phyloP scores from a whole-genome alignment of 352 stramenopile species.

The Pilasporangium apinafurcum region DNA sequence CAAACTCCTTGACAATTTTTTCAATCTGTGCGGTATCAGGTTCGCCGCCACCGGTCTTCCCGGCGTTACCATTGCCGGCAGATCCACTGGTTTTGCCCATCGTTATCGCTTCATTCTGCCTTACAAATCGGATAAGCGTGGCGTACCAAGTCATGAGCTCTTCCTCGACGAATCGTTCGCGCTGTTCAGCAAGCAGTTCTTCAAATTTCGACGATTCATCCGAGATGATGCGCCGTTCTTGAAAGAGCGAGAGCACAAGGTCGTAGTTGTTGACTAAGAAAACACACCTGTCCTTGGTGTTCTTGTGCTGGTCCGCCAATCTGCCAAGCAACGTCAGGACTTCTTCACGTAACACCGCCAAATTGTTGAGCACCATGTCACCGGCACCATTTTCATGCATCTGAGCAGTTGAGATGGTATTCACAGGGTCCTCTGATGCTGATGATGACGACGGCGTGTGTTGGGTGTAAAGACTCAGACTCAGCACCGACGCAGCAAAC shows the following conservation, averaged over 20 bases:
- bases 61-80: conserved; percentile 9
- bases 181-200: conserved; percentile 89
- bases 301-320: conserved; percentile 88
- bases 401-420: conserved; percentile 57
- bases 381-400: conserved; percentile 80
- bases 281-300: conserved; percentile 92
- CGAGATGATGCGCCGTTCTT: conserved; percentile 90
- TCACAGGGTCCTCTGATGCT: conserved; percentile 17
- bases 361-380: conserved; percentile 94
- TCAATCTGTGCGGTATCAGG: conserved; percentile 90
- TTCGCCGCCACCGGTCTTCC: conserved; percentile 14
- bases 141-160: conserved; percentile 91
- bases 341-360: conserved; percentile 79
- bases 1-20: conserved; percentile 94
- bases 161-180: conserved; percentile 97
- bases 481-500: conserved; percentile 94
- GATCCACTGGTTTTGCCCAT: conserved; percentile 15
- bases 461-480: conserved; percentile 81
- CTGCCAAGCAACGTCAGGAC: conserved; percentile 74
- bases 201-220: conserved; percentile 95
- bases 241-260: conserved; percentile 93
- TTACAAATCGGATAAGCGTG: conserved; percentile 97
- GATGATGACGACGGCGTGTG: conserved; percentile 10
- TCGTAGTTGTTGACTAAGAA: conserved; percentile 99
- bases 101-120: conserved; percentile 89